Base-by-base conservation (phyloP, 192 early-diverging fungal species). In the Podila minutissima region DNA sequence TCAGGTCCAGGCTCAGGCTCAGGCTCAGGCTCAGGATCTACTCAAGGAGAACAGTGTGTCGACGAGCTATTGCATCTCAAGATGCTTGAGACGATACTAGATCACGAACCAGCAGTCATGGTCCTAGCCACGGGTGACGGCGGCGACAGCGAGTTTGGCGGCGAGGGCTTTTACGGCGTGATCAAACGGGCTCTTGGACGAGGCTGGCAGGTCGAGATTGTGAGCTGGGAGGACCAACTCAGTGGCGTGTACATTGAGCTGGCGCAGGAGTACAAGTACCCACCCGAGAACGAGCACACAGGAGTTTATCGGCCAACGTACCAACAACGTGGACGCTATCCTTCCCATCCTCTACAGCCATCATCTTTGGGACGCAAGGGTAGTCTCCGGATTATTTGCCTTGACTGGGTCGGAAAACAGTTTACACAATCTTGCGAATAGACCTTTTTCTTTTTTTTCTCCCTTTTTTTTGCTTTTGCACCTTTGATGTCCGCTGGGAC, bases 41-140 rank as follows among this genome's bases (percentile, higher is more conserved):
- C 64, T 6, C 65, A 68, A 19, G 72, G 70, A n/a, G 85, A 86
- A 50, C 85, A 86, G 62, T 82, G 74, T 29, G 85, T 86, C 29
- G 85, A 86, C 60, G 85, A 86, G 29, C 66, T 86, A 13, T 58
- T 86, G 32, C 85, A 86, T 63, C 72, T 86, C 24, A 86, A 86
- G 48, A 86, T 86, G 66, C 62, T 86, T 28, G 83, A 86, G 46
- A 78, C 83, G 2, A 55, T 86, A 4, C 31, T 86, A 0, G 85
- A 86, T 53, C 66, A 84, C 37, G 71, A 79, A 22, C 85, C 85
- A 17, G 79, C 79, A 2, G 82, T 74, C 7, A 74, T 86, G 50
- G 85, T 86, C 8, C 12, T 86, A 2, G 85, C 85, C 0, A 79
- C 75, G 7, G 85, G 85, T 0, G 85, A 86, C 62, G 85, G 85